phyloP scores from a whole-genome alignment of 352 stramenopile genomes.

The Phytopythium litorale region DNA sequence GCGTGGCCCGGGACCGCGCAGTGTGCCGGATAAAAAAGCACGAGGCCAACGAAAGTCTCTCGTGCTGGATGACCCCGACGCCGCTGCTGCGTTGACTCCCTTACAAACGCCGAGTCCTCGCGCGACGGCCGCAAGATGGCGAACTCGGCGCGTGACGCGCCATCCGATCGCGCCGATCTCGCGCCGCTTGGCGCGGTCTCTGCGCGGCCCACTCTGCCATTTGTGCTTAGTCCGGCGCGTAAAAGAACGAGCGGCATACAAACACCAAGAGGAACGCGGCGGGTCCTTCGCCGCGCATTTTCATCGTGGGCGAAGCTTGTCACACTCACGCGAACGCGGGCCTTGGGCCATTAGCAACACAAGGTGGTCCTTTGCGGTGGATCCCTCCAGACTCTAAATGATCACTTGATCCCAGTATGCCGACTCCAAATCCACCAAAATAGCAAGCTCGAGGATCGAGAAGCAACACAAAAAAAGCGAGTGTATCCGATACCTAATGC shows the following conservation, averaged over 20 bases:
- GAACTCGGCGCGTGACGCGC: constrained; percentile 6
- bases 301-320: neutral
- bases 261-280: neutral
- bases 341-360: neutral
- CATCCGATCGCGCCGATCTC: neutral
- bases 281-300: neutral
- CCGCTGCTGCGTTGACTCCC: no score
- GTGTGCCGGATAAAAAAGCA: no score
- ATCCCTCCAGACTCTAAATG: neutral
- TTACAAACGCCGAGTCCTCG: neutral
- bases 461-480: neutral
- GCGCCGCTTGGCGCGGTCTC: constrained; percentile 8
- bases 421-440: neutral
- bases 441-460: no score
- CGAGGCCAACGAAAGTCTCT: no score
- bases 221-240: constrained; percentile 6
- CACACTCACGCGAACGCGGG: constrained; percentile 1
- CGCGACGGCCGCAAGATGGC: neutral
- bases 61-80: no score
- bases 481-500: constrained; percentile 9
- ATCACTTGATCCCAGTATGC: neutral
- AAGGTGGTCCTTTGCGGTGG: neutral
- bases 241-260: neutral
- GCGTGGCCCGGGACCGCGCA: no score
- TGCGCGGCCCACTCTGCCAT: neutral